Conservation (phyloP, 2,329 filamentous ascomycete species). For the Xylaria arbuscula region DNA sequence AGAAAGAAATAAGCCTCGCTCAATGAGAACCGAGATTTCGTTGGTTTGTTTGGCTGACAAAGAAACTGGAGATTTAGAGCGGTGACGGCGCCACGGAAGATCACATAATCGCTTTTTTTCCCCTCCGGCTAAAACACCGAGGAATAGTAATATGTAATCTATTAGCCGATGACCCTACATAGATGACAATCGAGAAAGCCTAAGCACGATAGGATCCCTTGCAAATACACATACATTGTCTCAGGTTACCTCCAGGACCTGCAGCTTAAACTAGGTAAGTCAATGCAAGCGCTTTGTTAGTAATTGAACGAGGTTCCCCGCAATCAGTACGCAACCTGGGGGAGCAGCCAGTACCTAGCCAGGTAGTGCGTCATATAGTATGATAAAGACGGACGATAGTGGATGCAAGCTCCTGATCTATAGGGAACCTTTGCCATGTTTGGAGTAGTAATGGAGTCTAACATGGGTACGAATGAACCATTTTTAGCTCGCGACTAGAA, state of each 20-base stretch:
- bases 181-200: not conserved
- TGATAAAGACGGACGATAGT: slow-evolving; percentile 2
- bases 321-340: slow-evolving; percentile 28
- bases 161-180: not conserved
- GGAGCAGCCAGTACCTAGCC: not conserved
- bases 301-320: slow-evolving; percentile 36
- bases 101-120: slow-evolving; percentile 9
- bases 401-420: slow-evolving; percentile 27
- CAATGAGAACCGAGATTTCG: not conserved
- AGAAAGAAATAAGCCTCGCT: not conserved
- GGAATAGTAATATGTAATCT: not conserved
- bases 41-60: not conserved
- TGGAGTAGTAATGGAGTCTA: slow-evolving; percentile 20
- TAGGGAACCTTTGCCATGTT: slow-evolving; percentile 20
- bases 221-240: not conserved
- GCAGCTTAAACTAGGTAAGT: too few relatives aligned
- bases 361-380: slow-evolving; percentile 39
- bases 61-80: not conserved
- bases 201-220: not conserved
- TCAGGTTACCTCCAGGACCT: too few relatives aligned
- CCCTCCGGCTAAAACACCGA: not conserved
- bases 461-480: slow-evolving; percentile 21
- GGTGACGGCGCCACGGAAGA: not conserved
- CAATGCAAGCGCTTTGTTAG: too few relatives aligned
- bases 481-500: slow-evolving; percentile 26